Evolutionary conservation across 129 eudicot species (phyloP).

Genomic region (Flaveria robusta): DNA sequence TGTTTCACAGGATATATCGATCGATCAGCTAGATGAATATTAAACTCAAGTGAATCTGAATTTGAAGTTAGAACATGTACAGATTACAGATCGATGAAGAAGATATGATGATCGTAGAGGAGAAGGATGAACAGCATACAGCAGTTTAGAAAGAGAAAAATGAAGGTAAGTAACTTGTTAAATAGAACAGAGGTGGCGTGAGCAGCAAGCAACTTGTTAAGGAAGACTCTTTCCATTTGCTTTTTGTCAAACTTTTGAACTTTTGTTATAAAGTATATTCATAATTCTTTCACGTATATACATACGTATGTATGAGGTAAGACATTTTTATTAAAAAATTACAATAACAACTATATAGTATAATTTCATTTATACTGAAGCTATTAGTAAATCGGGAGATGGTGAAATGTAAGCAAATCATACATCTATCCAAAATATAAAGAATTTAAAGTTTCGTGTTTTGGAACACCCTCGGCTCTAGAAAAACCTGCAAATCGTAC

Average conservation of each 20-base stretch:
- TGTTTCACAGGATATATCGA: background rate
- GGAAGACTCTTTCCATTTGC: constrained; percentile 28
- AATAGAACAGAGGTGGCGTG: constrained; percentile 32
- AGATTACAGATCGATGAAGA: constrained; percentile 5
- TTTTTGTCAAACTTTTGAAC: constrained; percentile 46
- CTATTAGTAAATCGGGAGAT: no score
- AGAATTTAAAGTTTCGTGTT: no score
- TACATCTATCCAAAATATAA: no score
- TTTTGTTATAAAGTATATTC: constrained; percentile 33
- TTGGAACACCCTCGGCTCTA: no score
- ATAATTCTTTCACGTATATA: constrained; percentile 8
- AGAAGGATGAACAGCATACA: constrained; percentile 3
- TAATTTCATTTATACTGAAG: no score
- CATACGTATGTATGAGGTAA: constrained; percentile 26
- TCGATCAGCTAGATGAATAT: background rate
- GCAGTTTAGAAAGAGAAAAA: constrained; percentile 39
- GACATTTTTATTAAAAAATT: background rate
- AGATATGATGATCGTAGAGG: background rate
- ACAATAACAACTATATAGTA: background rate
- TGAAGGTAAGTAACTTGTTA: constrained; percentile 31
- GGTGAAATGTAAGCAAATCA: no score
- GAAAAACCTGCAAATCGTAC: no score
- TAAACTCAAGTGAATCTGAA: background rate
- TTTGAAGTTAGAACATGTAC: background rate
- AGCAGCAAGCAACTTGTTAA: constrained; percentile 32